Evolutionary conservation across 331 rosid genomes (phyloP), one percentile per base, ranked within the genome.

Genomic region (Quercus lobata): DNA sequence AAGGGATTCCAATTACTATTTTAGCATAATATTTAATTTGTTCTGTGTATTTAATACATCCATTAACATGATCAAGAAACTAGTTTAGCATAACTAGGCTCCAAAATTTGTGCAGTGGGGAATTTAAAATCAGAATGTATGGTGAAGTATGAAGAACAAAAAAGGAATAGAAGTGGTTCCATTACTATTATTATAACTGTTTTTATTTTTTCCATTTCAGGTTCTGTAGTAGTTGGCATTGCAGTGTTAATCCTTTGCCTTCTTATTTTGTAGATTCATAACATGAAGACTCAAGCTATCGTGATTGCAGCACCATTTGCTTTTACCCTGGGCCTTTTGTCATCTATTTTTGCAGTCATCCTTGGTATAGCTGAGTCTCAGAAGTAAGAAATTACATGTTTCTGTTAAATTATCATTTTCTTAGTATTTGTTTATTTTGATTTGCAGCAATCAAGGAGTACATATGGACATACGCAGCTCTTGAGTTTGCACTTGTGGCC

Each of bases 381-480:
- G 72, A 19, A 34, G 15, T 79, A 77, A 63, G 30, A 75, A 80
- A 9, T 79, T 62, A 32, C 56, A 46, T 9, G 24, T 77, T 57
- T 69, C 71, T 25, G 18, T 71, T 3, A 19, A 8, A 24, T 54
- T 74, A 49, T 69, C 53, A 46, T 25, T 35, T 73, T 77, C 79
- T 66, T 71, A 61, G 66, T 76, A 19, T 54, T 62, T 78, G 15
- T 53, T 72, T 83, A 30, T 80, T 73, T 75, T 68, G 57, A 57
- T 56, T 76, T 84, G 86, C 96, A 95, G 99, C 98, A 58, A 95
- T 95, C 52, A 95, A 82, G 87, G 99, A 95, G 86, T 91, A 93
- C 65, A 87, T 91, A 84, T 95, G 99, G 99, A 95, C 98, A 25
- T 95, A 91, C 73, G 97, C 98, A 62, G 99, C 98, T 78, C 97